Base-by-base conservation (phyloP, 805 yeast genomes). In the Tetrapisispora phaffii region DNA sequence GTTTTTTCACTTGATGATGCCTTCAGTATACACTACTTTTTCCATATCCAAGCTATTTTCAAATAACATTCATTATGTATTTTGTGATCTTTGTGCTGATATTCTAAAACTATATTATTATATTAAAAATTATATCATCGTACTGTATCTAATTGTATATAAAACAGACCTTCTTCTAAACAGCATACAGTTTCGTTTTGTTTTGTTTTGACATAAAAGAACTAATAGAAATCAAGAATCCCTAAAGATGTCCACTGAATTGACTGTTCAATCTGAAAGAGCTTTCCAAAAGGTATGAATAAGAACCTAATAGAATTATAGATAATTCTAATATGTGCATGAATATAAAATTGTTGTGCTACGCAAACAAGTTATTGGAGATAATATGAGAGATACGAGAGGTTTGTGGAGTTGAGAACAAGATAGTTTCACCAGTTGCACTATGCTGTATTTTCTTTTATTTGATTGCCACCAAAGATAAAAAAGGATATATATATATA, bases 231-330 rank as follows among this genome's bases (percentile, higher is more conserved):
- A 44, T 49, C 53, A 60, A 57, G 60, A 55, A 60, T 54, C 61
- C 55, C 57, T 52, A 66, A 79, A 77, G 77, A 93, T 90, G 97
- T 94, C 97, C 73, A 85, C 97, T 76, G 98, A 93, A 83, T 87
- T 93, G 80, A 90, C 96, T 75, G 98, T 93, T 80, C 98, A 93
- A 84, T 85, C 97, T 73, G 98, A 93, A 83, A 90, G 95, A 79
- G 98, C 98, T 88, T 93, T 84, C 96, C 98, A 93, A 83, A 93
- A 93, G 94, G 95, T 86, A 79, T 72, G 94, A 74, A 44, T 21
- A 39, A 37, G 28, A 38, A 22, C n/a, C 10, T 20, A 35, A 9
- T 37, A 4, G 28, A 24, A 24, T 10, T 24, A 7, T 24, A 7
- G 10, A 24, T 24, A 23, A 19, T 20, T 8, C 7, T 9, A 13